Evolutionary conservation across 1,284 basidiomycete species (phyloP).

Genomic region (Ganoderma meredithae): DNA sequence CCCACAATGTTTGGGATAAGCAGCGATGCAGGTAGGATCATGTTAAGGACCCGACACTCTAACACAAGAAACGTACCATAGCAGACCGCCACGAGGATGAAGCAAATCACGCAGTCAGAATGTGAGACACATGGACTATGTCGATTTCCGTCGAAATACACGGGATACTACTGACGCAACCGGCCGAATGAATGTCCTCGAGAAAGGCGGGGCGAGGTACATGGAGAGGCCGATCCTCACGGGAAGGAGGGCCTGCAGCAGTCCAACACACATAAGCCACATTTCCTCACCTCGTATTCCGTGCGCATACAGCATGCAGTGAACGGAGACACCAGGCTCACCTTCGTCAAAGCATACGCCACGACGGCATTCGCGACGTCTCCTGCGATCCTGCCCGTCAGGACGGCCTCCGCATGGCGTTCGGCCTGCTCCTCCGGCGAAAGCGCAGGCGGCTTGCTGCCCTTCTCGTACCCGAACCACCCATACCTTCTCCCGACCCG

Average conservation of each 20-base stretch:
- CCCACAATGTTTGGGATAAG: background rate
- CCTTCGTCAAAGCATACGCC: conserved; percentile 89
- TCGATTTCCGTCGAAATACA: conserved; percentile 19
- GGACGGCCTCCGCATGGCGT: conserved; percentile 16
- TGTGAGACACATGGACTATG: no score
- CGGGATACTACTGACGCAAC: conserved; percentile 22
- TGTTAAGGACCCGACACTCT: background rate
- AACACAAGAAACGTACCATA: background rate
- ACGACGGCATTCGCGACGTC: conserved; percentile 82
- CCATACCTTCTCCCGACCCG: conserved; percentile 83
- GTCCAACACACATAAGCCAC: background rate
- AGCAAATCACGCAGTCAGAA: no score
- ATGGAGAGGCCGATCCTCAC: conserved; percentile 30
- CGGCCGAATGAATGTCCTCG: conserved; percentile 26
- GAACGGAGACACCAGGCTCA: conserved; percentile 40
- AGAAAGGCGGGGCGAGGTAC: conserved; percentile 30
- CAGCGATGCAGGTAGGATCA: background rate
- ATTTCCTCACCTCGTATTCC: background rate
- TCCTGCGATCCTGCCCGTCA: conserved; percentile 55
- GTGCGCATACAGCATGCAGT: background rate
- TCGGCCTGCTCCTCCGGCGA: conserved; percentile 17
- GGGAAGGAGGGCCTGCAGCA: conserved; percentile 26
- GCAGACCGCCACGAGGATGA: background rate
- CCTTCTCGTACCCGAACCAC: conserved; percentile 80
- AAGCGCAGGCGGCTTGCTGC: conserved; percentile 34